phyloP scores from a whole-genome alignment of 225 moss, liverwort and hornwort species.

The Sphagnum contortum region DNA sequence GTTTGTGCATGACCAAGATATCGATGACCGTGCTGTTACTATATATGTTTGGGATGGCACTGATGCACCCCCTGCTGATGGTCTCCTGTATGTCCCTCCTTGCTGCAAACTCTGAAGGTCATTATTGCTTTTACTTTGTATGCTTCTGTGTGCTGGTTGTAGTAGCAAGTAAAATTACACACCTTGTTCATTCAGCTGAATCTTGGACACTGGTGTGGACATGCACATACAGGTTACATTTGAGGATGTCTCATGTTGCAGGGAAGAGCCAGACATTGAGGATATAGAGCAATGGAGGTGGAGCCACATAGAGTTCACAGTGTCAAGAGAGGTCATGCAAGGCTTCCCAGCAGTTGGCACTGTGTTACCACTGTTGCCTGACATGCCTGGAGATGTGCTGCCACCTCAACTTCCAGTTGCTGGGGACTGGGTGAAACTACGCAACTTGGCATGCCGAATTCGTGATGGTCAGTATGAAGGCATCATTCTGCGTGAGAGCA shows the following conservation, averaged over 20 bases:
- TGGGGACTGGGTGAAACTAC: conserved; percentile 90
- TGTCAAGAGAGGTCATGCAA: conserved; percentile 50
- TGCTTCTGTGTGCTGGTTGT: no score
- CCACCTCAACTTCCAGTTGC: conserved; percentile 34
- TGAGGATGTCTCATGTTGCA: conserved; percentile 5
- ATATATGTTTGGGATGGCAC: conserved; percentile 98
- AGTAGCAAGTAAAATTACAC: no score
- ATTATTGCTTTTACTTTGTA: background rate
- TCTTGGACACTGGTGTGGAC: no score
- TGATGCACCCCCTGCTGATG: conserved; percentile 57
- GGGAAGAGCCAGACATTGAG: conserved; percentile 24
- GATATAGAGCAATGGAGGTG: conserved; percentile 34
- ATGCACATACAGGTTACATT: no score
- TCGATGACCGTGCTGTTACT: conserved; percentile 31
- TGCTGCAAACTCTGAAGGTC: conserved; percentile 3
- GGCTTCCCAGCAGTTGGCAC: conserved; percentile 67
- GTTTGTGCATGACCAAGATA: conserved; percentile 39
- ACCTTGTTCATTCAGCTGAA: no score
- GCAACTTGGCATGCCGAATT: conserved; percentile 63
- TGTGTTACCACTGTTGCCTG: conserved; percentile 53
- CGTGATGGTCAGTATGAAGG: conserved; percentile 60
- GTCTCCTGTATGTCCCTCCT: conserved; percentile 33
- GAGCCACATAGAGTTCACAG: conserved; percentile 37
- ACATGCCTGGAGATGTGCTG: conserved; percentile 43
- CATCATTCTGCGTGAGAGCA: conserved; percentile 55